Evolutionary conservation across 2,329 filamentous ascomycete genomes (phyloP).

Genomic region (Bipolaris sorokiniana): DNA sequence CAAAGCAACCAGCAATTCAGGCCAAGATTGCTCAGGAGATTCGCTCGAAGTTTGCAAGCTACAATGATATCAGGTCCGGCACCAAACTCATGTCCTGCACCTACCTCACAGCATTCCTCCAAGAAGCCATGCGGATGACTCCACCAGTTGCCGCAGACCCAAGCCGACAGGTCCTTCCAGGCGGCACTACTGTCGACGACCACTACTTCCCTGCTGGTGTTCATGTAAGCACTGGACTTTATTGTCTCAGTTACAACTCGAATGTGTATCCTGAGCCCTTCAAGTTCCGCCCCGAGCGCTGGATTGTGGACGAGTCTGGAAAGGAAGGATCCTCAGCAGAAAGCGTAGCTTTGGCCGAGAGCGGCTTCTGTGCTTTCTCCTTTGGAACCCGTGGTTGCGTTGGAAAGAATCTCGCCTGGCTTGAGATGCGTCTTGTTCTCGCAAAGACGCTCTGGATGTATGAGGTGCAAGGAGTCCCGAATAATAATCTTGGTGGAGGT

Average conservation of each 20-base stretch:
- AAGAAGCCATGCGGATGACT: conserved; percentile 32
- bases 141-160: conserved; percentile 27
- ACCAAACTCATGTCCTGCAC: conserved; percentile 24
- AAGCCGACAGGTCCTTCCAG: conserved; percentile 30
- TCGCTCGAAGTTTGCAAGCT: conserved; percentile 21
- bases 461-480: conserved; percentile 30
- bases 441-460: conserved; percentile 32
- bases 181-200: conserved; percentile 25
- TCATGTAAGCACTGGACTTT: conserved; percentile 21
- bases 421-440: conserved; percentile 35
- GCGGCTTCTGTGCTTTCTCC: conserved; percentile 33
- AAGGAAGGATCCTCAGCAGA: conserved; percentile 17
- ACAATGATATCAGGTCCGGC: conserved; percentile 28
- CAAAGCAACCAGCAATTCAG: conserved; percentile 18
- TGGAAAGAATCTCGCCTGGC: conserved; percentile 41
- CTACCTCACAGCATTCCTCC: conserved; percentile 32
- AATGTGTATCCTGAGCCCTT: conserved; percentile 28
- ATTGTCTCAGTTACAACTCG: conserved; percentile 24
- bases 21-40: conserved; percentile 29
- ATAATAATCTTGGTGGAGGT: conserved; percentile 33
- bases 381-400: conserved; percentile 37
- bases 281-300: conserved; percentile 36
- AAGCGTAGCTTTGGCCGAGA: conserved; percentile 22
- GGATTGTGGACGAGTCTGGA: conserved; percentile 27
- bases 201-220: conserved; percentile 29